These are phyloP conservation scores for Chlorella variabilis DNA, from an alignment of 163 green algal genomes.

Conservation along the genomic window DNA sequence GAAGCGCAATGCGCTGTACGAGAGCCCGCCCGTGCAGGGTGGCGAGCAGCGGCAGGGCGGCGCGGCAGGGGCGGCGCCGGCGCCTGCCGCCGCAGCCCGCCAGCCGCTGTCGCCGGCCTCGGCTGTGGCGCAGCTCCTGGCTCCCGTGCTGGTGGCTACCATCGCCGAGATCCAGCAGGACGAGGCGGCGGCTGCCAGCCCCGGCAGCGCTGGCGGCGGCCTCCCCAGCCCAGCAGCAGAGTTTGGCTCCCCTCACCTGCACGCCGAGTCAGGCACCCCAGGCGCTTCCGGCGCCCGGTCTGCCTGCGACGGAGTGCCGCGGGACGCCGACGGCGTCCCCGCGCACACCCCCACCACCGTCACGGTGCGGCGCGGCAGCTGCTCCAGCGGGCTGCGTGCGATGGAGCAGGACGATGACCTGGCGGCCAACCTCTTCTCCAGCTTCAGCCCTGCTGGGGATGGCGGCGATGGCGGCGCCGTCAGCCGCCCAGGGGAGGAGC, in stretches of 20 bases:
- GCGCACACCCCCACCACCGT: constrained; percentile 35
- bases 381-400: not conserved
- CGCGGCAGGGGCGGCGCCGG: not conserved
- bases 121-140: constrained; percentile 21
- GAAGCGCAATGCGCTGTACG: constrained; percentile 33
- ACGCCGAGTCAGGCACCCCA: not conserved
- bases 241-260: not conserved
- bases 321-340: constrained; percentile 31
- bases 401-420: constrained; percentile 2
- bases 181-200: not conserved
- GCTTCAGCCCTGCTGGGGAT: constrained; percentile 4
- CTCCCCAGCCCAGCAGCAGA: not conserved
- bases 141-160: not conserved
- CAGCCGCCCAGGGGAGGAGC: not conserved
- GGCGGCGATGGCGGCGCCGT: not conserved
- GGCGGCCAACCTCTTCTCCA: constrained; percentile 37
- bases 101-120: not conserved
- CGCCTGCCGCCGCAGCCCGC: not conserved
- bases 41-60: too few relatives aligned
- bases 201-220: not conserved
- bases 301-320: constrained; percentile 20
- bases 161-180: constrained; percentile 7
- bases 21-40: constrained; percentile 16
- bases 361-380: constrained; percentile 34
- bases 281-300: not conserved